Evolutionary conservation across 352 stramenopile genomes (phyloP), one percentile per base, ranked within the genome.

Genomic region (Thalassiosira ordinaria): DNA sequence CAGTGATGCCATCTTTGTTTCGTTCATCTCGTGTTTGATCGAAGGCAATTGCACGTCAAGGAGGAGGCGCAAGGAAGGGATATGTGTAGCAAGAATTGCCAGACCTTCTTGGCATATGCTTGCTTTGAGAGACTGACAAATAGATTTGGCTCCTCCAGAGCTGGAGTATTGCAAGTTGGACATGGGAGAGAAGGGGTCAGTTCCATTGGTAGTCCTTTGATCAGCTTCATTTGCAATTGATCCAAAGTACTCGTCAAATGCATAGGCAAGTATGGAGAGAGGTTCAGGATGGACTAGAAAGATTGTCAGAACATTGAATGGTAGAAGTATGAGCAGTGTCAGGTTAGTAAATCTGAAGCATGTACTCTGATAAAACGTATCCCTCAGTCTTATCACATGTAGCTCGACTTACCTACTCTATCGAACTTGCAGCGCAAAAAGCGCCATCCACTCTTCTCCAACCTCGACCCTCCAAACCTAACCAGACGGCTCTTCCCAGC

Each of bases 371-470:
- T n/a, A n/a, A n/a, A n/a, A n/a, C n/a, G n/a, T n/a, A n/a, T n/a
- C n/a, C n/a, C n/a, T n/a, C n/a, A n/a, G n/a, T n/a, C n/a, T n/a
- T n/a, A n/a, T n/a, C n/a, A n/a, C n/a, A n/a, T n/a, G n/a, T 18
- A 14, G 52, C 31, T 41, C 8, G 24, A 57, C 60, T 68, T 22
- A 68, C 60, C 60, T 29, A 70, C 49, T 60, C 68, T 18, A 52
- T 80, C 72, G 66, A 75, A 80, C 46, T 80, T 74, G 35, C 72
- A 71, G 24, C 22, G 27, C 37, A 82, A 55, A 66, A 72, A 82
- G n/a, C 55, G 31, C 74, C 74, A 76, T 8, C 74, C 74, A 26
- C 37, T 60, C 18, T 78, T 63, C 31, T 73, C 56, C 24, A 82
- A 68, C 11, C n/a, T 14, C 41, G 22, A 35, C 1, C 52, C 55